phyloP scores from a whole-genome alignment of 768 basidiomycete species.

The Pleurotus platypus region DNA sequence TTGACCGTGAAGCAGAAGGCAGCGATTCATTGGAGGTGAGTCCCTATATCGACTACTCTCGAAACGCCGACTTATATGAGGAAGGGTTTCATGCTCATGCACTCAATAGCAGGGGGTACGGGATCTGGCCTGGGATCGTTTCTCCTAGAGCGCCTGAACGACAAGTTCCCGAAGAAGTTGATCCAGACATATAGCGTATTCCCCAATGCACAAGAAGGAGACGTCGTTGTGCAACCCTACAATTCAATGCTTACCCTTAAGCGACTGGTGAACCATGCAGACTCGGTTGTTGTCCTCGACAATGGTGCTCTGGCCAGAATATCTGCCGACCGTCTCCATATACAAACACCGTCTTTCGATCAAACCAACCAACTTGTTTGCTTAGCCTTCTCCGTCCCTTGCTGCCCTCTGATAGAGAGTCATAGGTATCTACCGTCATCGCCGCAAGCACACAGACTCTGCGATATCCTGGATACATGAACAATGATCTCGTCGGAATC shows the following conservation, averaged over 20 bases:
- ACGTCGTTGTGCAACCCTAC: slow-evolving; percentile 98
- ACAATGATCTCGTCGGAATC: slow-evolving; percentile 97
- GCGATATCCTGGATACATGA: slow-evolving; percentile 98
- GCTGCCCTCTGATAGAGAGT: background rate
- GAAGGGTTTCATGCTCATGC: slow-evolving; percentile 98
- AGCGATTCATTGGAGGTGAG: slow-evolving; percentile 92
- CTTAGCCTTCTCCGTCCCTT: background rate
- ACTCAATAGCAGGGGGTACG: slow-evolving; percentile 98
- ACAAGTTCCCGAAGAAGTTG: slow-evolving; percentile 98
- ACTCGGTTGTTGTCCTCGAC: slow-evolving; percentile 95
- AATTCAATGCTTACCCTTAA: slow-evolving; percentile 93
- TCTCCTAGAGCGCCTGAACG: slow-evolving; percentile 91
- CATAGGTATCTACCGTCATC: slow-evolving; percentile 93
- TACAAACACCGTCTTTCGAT: slow-evolving; percentile 84
- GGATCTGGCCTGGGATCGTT: slow-evolving; percentile 99
- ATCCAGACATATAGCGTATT: slow-evolving; percentile 99
- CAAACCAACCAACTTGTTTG: slow-evolving; percentile 89
- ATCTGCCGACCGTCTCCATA: slow-evolving; percentile 86
- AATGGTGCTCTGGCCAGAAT: slow-evolving; percentile 93
- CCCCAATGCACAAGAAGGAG: slow-evolving; percentile 88
- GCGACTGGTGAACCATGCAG: slow-evolving; percentile 92
- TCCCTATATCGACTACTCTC: slow-evolving; percentile 12
- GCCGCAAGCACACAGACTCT: slow-evolving; percentile 96
- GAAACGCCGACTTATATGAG: background rate
- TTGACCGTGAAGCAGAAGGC: slow-evolving; percentile 96